Conservation (phyloP, 2,329 filamentous ascomycete species). For the Penicillium rolfsii region DNA sequence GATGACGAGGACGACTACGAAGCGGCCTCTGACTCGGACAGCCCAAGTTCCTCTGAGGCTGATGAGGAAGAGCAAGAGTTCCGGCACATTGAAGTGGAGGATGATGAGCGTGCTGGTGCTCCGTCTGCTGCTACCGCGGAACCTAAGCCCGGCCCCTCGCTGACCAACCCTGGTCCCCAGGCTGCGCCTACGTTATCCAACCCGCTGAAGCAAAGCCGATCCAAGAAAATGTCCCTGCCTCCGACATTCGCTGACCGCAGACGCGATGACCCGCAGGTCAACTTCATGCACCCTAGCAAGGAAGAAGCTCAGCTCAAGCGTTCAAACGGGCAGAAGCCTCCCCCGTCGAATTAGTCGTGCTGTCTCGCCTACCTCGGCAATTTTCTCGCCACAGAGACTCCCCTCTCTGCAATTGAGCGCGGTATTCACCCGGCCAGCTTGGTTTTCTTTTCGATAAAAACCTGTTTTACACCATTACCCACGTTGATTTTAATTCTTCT, state of each 20-base stretch:
- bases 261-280: constrained; percentile 42
- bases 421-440: background rate
- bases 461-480: background rate
- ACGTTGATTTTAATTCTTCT: constrained; percentile 3
- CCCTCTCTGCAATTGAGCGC: background rate
- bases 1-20: constrained; percentile 76
- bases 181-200: constrained; percentile 34
- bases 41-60: constrained; percentile 51
- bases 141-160: constrained; percentile 39
- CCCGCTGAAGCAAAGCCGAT: constrained; percentile 36
- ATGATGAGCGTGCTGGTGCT: constrained; percentile 47
- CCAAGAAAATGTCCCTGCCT: constrained; percentile 37
- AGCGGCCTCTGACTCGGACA: constrained; percentile 66
- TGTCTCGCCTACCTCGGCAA: background rate
- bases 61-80: constrained; percentile 59
- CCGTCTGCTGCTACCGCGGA: constrained; percentile 38
- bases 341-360: constrained; percentile 20
- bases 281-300: constrained; percentile 42
- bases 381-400: background rate
- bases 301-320: constrained; percentile 36
- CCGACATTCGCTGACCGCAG: constrained; percentile 32
- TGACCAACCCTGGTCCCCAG: constrained; percentile 34
- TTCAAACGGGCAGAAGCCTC: constrained; percentile 30
- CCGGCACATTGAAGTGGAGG: constrained; percentile 51
- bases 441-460: background rate